phyloP scores from a whole-genome alignment of 192 early-diverging fungal genomes.

The Paraglomus occultum region DNA sequence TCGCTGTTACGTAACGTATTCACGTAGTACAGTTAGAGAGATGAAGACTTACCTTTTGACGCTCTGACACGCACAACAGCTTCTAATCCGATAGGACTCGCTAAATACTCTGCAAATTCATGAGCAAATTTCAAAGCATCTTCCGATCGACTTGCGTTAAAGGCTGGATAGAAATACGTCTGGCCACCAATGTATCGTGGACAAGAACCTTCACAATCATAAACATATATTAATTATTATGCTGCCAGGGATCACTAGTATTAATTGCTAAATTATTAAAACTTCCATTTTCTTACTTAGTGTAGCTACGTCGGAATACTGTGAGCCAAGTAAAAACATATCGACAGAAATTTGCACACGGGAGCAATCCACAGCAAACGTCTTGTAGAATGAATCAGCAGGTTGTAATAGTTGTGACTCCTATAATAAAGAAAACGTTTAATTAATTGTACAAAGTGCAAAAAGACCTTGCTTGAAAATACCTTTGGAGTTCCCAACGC shows the following conservation, averaged over 20 bases:
- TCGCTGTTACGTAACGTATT: no score
- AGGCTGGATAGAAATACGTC: constrained; percentile 86
- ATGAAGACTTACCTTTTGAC: constrained; percentile 67
- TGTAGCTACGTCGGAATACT: constrained; percentile 88
- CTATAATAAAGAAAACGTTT: constrained; percentile 32
- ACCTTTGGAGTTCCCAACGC: constrained; percentile 84
- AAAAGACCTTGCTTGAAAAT: constrained; percentile 5
- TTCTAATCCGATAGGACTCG: constrained; percentile 80
- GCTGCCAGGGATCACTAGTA: not conserved
- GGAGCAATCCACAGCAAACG: constrained; percentile 88
- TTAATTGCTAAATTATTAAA: not conserved
- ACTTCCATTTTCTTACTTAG: constrained; percentile 57
- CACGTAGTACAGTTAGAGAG: not conserved
- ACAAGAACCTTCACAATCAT: constrained; percentile 49
- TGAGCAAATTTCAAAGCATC: constrained; percentile 80
- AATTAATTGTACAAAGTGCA: constrained; percentile 1
- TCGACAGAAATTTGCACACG: constrained; percentile 87
- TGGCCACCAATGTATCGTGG: constrained; percentile 89
- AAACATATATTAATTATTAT: not conserved
- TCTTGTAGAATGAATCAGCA: constrained; percentile 88
- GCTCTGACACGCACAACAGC: constrained; percentile 92
- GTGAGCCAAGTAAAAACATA: constrained; percentile 79
- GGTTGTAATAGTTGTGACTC: constrained; percentile 82
- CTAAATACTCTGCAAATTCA: constrained; percentile 80
- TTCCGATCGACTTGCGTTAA: constrained; percentile 77